Conservation (phyloP, 1,284 basidiomycete species). For the Sporisorium exsertum region DNA sequence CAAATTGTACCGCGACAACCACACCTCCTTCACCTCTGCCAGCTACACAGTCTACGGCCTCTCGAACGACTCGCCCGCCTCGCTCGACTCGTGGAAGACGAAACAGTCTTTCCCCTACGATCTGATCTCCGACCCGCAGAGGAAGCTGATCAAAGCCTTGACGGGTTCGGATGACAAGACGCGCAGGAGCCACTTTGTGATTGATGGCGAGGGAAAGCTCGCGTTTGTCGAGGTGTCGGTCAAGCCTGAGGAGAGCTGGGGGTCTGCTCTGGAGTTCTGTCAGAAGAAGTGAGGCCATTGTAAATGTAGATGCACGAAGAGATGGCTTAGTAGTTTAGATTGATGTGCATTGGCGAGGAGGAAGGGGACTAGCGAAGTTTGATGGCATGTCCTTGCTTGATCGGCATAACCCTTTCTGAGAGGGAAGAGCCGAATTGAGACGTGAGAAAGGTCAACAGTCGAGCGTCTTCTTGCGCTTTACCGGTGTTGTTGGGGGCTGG, state of each 20-base stretch:
- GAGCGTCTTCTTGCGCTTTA: not conserved
- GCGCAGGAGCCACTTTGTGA: conserved; percentile 70
- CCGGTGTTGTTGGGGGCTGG: too few species aligned
- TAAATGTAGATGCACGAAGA: too few species aligned
- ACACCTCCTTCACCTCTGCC: conserved; percentile 78
- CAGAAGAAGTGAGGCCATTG: conserved; percentile 7
- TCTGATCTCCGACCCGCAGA: conserved; percentile 86
- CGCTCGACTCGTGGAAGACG: conserved; percentile 73
- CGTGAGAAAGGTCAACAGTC: conserved; percentile 18
- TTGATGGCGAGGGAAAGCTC: conserved; percentile 54
- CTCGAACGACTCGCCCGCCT: conserved; percentile 82
- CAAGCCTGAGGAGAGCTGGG: conserved; percentile 54
- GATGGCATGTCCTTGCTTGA: conserved; percentile 17
- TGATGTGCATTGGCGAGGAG: not conserved
- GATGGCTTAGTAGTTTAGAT: too few species aligned
- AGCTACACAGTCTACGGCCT: conserved; percentile 86
- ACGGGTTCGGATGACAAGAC: conserved; percentile 81
- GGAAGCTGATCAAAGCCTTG: conserved; percentile 80
- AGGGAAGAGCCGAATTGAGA: conserved; percentile 9
- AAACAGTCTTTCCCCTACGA: conserved; percentile 84
- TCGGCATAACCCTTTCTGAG: conserved; percentile 3
- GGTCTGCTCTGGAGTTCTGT: conserved; percentile 23
- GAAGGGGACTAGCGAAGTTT: conserved; percentile 17
- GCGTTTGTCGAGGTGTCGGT: conserved; percentile 48
- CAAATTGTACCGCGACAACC: conserved; percentile 77